phyloP scores from a whole-genome alignment of 2,329 filamentous ascomycete species.

The Plenodomus tracheiphilus region DNA sequence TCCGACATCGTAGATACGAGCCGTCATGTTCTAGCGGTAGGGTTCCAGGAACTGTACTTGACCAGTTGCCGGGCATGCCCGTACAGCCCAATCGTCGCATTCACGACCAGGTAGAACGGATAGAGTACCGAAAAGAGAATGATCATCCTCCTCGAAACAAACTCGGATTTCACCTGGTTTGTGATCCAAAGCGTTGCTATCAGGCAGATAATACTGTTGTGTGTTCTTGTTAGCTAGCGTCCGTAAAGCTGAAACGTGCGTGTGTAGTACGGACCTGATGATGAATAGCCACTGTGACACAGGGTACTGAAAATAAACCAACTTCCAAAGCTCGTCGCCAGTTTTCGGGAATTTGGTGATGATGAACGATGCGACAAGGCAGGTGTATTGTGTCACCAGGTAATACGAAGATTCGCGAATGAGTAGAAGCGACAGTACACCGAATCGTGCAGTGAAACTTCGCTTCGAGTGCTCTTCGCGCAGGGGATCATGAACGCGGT shows the following conservation, averaged over 20 bases:
- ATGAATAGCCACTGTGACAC: conserved; percentile 54
- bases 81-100: conserved; percentile 52
- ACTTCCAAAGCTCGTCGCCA: conserved; percentile 40
- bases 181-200: conserved; percentile 53
- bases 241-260: conserved; percentile 2
- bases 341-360: conserved; percentile 50
- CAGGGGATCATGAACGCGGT: conserved; percentile 40
- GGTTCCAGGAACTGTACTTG: conserved; percentile 53
- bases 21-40: conserved; percentile 42
- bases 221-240: conserved; percentile 16
- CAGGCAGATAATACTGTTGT: conserved; percentile 46
- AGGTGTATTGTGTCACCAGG: conserved; percentile 54
- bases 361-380: conserved; percentile 51
- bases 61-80: conserved; percentile 53
- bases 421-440: conserved; percentile 51
- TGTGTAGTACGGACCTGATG: conserved; percentile 43
- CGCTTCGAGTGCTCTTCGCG: conserved; percentile 36
- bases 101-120: conserved; percentile 50
- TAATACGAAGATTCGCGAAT: conserved; percentile 55
- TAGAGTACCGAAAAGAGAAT: conserved; percentile 49
- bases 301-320: conserved; percentile 55
- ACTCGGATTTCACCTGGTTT: conserved; percentile 51
- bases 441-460: conserved; percentile 45
- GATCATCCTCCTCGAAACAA: conserved; percentile 48
- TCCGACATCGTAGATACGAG: background rate